A percentile compares a stretch with the other conserved stretches of the same genome.
phyloP scores from a whole-genome alignment of 1,284 basidiomycete genomes.

The Sparassis latifolia region DNA sequence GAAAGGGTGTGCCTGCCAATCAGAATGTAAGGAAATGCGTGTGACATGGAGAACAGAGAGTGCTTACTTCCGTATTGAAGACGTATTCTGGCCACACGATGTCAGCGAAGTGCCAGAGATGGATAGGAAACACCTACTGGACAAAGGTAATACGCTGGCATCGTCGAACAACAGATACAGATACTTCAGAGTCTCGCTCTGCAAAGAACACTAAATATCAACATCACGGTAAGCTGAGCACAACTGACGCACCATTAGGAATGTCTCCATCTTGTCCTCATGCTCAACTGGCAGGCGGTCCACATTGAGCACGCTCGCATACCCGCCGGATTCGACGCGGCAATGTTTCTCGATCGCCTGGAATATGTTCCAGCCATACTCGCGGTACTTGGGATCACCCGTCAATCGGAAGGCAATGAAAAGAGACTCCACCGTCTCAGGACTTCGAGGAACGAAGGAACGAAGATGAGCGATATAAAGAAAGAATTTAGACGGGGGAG shows the following conservation, averaged over 20 bases:
- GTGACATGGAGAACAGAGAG: neutral
- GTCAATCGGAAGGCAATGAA: conserved; percentile 87
- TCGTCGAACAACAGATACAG: conserved; percentile 87
- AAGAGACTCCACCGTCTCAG: conserved; percentile 92
- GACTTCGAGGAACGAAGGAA: conserved; percentile 37
- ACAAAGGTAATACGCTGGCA: conserved; percentile 62
- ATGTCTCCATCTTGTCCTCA: conserved; percentile 95
- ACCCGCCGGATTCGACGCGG: conserved; percentile 71
- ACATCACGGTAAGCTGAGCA: neutral
- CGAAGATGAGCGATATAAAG: neutral
- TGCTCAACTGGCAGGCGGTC: conserved; percentile 60
- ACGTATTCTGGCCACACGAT: conserved; percentile 59
- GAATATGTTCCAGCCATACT: conserved; percentile 89
- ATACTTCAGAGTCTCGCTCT: conserved; percentile 94
- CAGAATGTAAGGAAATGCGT: conserved; percentile 2
- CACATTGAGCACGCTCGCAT: conserved; percentile 82
- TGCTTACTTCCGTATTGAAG: conserved; percentile 86
- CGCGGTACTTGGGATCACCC: conserved; percentile 76
- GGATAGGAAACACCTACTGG: conserved; percentile 43
- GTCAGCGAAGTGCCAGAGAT: neutral
- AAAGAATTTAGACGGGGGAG: conserved; percentile 4
- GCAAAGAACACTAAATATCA: neutral
- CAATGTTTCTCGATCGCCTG: conserved; percentile 85
- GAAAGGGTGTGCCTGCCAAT: conserved; percentile 54
- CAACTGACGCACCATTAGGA: conserved; percentile 62